Evolutionary conservation across 1,284 basidiomycete genomes (phyloP).

Genomic region (Trametes polyzona): DNA sequence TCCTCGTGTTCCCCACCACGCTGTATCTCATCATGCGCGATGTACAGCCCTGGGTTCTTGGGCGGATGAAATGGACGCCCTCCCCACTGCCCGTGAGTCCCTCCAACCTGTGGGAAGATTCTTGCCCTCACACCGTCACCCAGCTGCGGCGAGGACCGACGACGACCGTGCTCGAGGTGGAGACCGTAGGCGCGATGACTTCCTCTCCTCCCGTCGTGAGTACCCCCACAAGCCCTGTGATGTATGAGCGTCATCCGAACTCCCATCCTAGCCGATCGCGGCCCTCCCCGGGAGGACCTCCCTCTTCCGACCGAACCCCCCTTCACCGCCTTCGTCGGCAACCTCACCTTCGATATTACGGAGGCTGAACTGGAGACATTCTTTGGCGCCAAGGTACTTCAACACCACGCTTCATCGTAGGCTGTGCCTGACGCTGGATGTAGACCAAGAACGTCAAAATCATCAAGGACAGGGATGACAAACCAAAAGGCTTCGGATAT

Average conservation of each 20-base stretch:
- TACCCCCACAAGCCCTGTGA: slow-evolving; percentile 10
- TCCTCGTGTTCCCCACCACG: slow-evolving; percentile 42
- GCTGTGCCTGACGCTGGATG: neutral
- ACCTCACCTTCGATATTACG: slow-evolving; percentile 91
- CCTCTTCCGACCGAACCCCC: slow-evolving; percentile 95
- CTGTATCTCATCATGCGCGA: slow-evolving; percentile 1
- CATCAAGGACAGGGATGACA: slow-evolving; percentile 89
- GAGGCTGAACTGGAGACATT: slow-evolving; percentile 85
- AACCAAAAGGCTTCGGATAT: slow-evolving; percentile 98
- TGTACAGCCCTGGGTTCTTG: slow-evolving; percentile 82
- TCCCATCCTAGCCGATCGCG: slow-evolving; percentile 60
- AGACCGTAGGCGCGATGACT: slow-evolving; percentile 65
- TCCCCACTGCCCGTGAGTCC: slow-evolving; percentile 86
- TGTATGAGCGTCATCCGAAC: neutral
- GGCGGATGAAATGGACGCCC: slow-evolving; percentile 95
- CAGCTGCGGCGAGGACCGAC: slow-evolving; percentile 66
- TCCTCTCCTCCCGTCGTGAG: slow-evolving; percentile 61
- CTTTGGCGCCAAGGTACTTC: slow-evolving; percentile 67
- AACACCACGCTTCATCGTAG: no score
- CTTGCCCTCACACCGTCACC: slow-evolving; percentile 24
- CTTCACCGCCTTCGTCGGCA: slow-evolving; percentile 96
- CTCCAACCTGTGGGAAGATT: slow-evolving; percentile 11
- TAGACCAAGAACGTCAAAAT: slow-evolving; percentile 89
- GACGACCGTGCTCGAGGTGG: slow-evolving; percentile 54
- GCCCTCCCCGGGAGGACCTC: slow-evolving; percentile 83